phyloP scores from a whole-genome alignment of 768 basidiomycete genomes.

The Hericium rajendrae region DNA sequence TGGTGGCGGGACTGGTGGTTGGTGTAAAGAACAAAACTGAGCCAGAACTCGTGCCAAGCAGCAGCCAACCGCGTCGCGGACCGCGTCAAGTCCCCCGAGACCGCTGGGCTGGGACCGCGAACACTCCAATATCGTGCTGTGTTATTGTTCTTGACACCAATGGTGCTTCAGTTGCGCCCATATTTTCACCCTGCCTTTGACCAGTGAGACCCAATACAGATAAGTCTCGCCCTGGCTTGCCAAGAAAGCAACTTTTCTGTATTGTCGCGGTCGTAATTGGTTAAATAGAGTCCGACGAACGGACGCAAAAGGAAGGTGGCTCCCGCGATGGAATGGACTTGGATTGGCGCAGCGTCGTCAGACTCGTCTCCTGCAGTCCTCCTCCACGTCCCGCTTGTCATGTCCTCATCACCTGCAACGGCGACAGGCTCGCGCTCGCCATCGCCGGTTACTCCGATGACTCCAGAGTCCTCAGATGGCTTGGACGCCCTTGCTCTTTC shows the following conservation, averaged over 20 bases:
- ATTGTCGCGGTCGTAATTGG: too few relatives aligned
- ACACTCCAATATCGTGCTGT: too few relatives aligned
- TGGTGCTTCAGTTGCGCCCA: too few relatives aligned
- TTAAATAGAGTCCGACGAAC: too few relatives aligned
- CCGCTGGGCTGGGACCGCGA: not conserved
- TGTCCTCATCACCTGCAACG: slow-evolving; percentile 53
- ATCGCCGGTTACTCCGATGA: slow-evolving; percentile 60
- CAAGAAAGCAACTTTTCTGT: too few relatives aligned
- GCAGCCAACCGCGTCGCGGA: not conserved
- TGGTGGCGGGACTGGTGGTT: not conserved
- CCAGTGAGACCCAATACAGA: too few relatives aligned
- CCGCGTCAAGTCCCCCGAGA: not conserved
- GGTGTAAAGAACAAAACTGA: not conserved
- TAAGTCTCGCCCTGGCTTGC: too few relatives aligned
- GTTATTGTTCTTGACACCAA: too few relatives aligned
- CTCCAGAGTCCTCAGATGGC: slow-evolving; percentile 55
- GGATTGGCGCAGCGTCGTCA: not conserved
- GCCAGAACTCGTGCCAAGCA: not conserved
- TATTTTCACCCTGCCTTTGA: too few relatives aligned
- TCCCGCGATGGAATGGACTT: not conserved
- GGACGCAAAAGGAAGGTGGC: not conserved
- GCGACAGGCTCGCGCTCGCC: slow-evolving; percentile 54
- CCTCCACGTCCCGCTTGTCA: slow-evolving; percentile 17
- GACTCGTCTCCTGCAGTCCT: not conserved
- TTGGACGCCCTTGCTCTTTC: slow-evolving; percentile 41